Percentiles rank a stretch among this genome's conserved stretches.
Conservation (phyloP, 495 filamentous ascomycete species). For the Collariella sp. region DNA sequence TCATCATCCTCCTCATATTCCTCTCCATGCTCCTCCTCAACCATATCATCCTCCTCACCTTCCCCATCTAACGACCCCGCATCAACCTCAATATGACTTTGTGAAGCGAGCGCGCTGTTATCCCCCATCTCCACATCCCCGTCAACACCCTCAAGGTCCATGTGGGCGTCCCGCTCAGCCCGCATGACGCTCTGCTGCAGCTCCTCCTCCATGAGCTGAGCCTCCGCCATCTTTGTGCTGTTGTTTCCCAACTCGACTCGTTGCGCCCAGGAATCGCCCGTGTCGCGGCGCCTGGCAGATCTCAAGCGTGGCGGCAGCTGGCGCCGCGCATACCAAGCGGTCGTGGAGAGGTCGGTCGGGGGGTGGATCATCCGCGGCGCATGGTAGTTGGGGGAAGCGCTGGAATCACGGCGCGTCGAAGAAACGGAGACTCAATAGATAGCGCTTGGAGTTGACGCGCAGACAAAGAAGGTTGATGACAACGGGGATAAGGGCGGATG, state of each 20-base stretch:
- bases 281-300: constrained; percentile 6
- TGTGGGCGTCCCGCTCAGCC: constrained; percentile 35
- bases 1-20: constrained; percentile 41
- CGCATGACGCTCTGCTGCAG: constrained; percentile 42
- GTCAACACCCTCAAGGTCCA: constrained; percentile 20
- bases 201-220: constrained; percentile 44
- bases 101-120: constrained; percentile 27
- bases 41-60: constrained; percentile 40
- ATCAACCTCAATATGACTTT: constrained; percentile 37
- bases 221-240: constrained; percentile 34
- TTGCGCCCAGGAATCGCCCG: neutral
- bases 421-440: neutral
- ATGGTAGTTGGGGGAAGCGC: neutral
- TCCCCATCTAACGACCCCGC: constrained; percentile 43
- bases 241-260: constrained; percentile 4
- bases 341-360: neutral
- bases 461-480: neutral
- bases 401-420: neutral
- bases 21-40: constrained; percentile 24
- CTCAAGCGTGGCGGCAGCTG: constrained; percentile 13
- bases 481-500: neutral
- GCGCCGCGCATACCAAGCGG: constrained; percentile 18
- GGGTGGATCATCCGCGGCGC: constrained; percentile 18
- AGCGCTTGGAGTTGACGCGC: constrained; percentile 10
- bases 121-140: constrained; percentile 30